phyloP scores from a whole-genome alignment of 2,329 filamentous ascomycete genomes.

The Fusarium tuaranense region DNA sequence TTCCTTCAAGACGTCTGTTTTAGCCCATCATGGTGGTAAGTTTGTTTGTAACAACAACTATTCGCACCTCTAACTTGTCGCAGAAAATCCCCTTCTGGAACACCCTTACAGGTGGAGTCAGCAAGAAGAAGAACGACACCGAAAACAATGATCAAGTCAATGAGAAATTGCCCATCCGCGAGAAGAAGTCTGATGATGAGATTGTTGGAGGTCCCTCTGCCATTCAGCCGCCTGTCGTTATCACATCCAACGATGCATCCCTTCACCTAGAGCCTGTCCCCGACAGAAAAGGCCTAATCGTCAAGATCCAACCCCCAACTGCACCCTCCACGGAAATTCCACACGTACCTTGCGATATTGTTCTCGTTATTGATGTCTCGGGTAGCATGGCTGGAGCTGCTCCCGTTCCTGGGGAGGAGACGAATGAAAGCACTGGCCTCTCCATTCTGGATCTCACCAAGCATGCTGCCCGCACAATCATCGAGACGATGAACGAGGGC shows the following conservation, averaged over 20 bases:
- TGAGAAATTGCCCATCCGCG: conserved; percentile 6
- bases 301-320: conserved; percentile 60
- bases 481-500: conserved; percentile 64
- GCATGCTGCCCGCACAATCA: conserved; percentile 68
- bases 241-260: conserved; percentile 25
- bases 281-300: conserved; percentile 54
- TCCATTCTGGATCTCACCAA: conserved; percentile 70
- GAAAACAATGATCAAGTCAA: not conserved
- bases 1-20: not conserved
- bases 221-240: not conserved
- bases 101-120: not conserved
- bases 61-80: not conserved
- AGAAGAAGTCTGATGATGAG: conserved; percentile 7
- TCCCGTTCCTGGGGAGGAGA: conserved; percentile 57
- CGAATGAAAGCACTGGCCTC: conserved; percentile 62
- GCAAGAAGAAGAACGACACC: not conserved
- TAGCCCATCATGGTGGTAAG: conserved; percentile 32
- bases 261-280: conserved; percentile 56
- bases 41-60: not conserved
- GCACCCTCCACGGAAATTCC: conserved; percentile 44
- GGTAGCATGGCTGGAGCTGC: conserved; percentile 65
- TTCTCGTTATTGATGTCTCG: conserved; percentile 72
- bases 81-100: conserved; percentile 37
- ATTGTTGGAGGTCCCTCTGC: not conserved
- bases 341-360: conserved; percentile 69